Evolutionary conservation across 1,139 yeast species (phyloP).

Genomic region (Ashbya aceris): DNA sequence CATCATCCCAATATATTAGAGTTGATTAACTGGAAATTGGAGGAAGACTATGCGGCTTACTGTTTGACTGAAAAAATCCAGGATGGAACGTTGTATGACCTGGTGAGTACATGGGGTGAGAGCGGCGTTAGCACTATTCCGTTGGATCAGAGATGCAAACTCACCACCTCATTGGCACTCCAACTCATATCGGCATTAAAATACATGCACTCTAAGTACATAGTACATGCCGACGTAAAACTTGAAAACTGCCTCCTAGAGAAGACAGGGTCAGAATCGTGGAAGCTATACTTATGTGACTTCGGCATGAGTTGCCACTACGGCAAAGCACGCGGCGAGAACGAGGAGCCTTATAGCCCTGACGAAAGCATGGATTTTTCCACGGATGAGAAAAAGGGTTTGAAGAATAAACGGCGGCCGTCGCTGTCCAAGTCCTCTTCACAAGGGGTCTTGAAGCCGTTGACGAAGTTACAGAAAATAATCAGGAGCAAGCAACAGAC

Average conservation of each 20-base stretch:
- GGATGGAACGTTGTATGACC: slow-evolving; percentile 78
- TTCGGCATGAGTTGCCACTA: slow-evolving; percentile 63
- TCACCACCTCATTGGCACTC: slow-evolving; percentile 26
- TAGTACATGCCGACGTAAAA: slow-evolving; percentile 86
- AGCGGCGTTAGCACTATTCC: slow-evolving; percentile 28
- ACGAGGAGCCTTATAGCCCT: slow-evolving; percentile 21
- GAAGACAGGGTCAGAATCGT: slow-evolving; percentile 31
- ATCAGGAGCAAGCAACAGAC: slow-evolving; percentile 19
- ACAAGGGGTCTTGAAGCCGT: slow-evolving; percentile 11
- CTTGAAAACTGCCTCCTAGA: slow-evolving; percentile 68
- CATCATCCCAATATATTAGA: slow-evolving; percentile 59
- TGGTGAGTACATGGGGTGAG: slow-evolving; percentile 61
- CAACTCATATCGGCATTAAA: slow-evolving; percentile 56
- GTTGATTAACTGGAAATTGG: slow-evolving; percentile 45
- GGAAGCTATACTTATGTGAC: slow-evolving; percentile 56
- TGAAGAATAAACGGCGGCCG: slow-evolving; percentile 17
- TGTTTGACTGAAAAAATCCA: slow-evolving; percentile 63
- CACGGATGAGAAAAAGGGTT: slow-evolving; percentile 8
- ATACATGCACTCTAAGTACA: slow-evolving; percentile 63
- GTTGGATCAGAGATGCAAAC: slow-evolving; percentile 30
- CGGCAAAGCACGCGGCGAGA: slow-evolving; percentile 21
- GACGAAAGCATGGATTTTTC: slow-evolving; percentile 8
- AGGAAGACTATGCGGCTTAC: slow-evolving; percentile 55
- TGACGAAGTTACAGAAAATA: slow-evolving; percentile 18
- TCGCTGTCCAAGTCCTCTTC: slow-evolving; percentile 42